These are phyloP conservation scores for Leishmania mexicana DNA, from an alignment of 208 protist genomes.

Conservation along the genomic window DNA sequence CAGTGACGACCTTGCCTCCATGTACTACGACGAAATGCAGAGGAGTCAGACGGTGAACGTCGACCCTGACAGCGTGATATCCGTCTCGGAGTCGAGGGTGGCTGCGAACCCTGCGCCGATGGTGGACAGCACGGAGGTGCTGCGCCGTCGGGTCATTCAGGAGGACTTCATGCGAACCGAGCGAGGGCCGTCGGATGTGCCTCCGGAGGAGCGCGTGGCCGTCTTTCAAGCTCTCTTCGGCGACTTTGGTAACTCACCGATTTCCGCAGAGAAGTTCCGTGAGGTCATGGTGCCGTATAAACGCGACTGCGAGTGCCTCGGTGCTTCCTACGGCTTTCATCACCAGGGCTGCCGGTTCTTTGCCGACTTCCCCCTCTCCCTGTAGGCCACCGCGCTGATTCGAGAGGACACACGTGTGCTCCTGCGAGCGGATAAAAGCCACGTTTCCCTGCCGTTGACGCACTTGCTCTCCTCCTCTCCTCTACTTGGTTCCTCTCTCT, in stretches of 20 bases:
- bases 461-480: not conserved
- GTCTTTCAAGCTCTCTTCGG: constrained; percentile 28
- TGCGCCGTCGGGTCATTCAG: constrained; percentile 27
- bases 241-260: constrained; percentile 13
- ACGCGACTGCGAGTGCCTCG: constrained; percentile 37
- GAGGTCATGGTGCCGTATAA: constrained; percentile 34
- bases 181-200: constrained; percentile 14
- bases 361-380: not conserved
- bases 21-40: not conserved
- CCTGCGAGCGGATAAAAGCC: not conserved
- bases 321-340: constrained; percentile 38
- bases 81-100: not conserved
- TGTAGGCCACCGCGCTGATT: not conserved
- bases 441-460: not conserved
- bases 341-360: constrained; percentile 19
- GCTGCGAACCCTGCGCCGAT: not conserved
- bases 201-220: constrained; percentile 22
- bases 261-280: constrained; percentile 27
- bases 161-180: constrained; percentile 22
- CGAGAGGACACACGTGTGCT: not conserved
- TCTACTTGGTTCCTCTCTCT: not conserved
- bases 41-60: constrained; percentile 16
- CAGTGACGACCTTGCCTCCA: constrained; percentile 9
- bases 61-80: constrained; percentile 2
- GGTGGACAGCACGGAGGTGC: constrained; percentile 16